A percentile compares a stretch with the other conserved stretches of the same genome.
phyloP scores from a whole-genome alignment of 495 filamentous ascomycete species.

The Massariosphaeria phaeospora region DNA sequence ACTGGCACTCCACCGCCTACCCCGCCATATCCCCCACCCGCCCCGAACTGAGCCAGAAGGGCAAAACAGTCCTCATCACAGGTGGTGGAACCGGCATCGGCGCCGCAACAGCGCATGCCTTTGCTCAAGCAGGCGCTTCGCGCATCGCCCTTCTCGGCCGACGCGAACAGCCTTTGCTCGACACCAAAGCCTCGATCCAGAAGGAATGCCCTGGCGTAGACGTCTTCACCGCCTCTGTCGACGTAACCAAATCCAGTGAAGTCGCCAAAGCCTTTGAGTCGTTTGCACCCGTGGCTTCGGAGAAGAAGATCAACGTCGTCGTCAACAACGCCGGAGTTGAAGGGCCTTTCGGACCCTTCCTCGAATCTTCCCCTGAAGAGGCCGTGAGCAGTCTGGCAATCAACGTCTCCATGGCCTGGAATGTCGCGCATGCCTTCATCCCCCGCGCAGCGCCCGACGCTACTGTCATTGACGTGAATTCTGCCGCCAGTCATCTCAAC shows the following conservation, averaged over 20 bases:
- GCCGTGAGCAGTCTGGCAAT: slow-evolving; percentile 39
- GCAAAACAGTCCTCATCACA: slow-evolving; percentile 26
- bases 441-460: slow-evolving; percentile 39
- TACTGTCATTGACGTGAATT: slow-evolving; percentile 41
- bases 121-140: slow-evolving; percentile 25
- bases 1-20: slow-evolving; percentile 20
- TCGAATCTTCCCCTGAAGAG: slow-evolving; percentile 32
- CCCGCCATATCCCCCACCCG: slow-evolving; percentile 18
- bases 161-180: slow-evolving; percentile 35
- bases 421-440: slow-evolving; percentile 44
- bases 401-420: slow-evolving; percentile 42
- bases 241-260: slow-evolving; percentile 43
- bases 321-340: slow-evolving; percentile 24
- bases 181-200: slow-evolving; percentile 36
- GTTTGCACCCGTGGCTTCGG: slow-evolving; percentile 35
- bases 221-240: slow-evolving; percentile 37
- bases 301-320: slow-evolving; percentile 32
- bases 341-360: slow-evolving; percentile 34
- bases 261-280: slow-evolving; percentile 43
- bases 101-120: slow-evolving; percentile 13
- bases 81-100: slow-evolving; percentile 28
- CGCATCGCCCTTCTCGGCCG: slow-evolving; percentile 33
- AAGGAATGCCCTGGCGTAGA: slow-evolving; percentile 27
- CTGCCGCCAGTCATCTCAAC: slow-evolving; percentile 42
- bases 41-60: slow-evolving; percentile 23